phyloP scores from a whole-genome alignment of 2,329 filamentous ascomycete species.

The Botrytis hyacinthi region DNA sequence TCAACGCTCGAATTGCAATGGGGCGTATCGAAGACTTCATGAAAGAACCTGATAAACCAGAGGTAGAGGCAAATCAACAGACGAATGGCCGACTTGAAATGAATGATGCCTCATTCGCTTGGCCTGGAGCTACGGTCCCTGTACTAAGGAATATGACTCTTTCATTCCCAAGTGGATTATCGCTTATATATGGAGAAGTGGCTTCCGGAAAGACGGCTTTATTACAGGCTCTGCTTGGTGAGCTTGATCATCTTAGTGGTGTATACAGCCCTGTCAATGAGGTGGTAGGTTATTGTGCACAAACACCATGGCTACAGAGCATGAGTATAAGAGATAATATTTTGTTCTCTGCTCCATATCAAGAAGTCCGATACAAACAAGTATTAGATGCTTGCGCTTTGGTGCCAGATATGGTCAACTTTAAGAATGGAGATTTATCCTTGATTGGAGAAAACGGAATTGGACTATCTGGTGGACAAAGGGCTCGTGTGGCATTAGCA shows the following conservation, averaged over 20 bases:
- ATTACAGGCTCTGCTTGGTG: slow-evolving; percentile 37
- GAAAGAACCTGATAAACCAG: slow-evolving; percentile 74
- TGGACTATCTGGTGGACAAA: slow-evolving; percentile 60
- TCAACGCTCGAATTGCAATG: slow-evolving; percentile 82
- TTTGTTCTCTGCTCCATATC: slow-evolving; percentile 62
- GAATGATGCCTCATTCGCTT: slow-evolving; percentile 68
- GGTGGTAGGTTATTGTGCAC: slow-evolving; percentile 62
- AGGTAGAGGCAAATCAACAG: slow-evolving; percentile 40
- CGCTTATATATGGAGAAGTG: slow-evolving; percentile 62
- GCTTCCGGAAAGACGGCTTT: slow-evolving; percentile 59
- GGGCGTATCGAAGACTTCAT: slow-evolving; percentile 83
- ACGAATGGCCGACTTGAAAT: slow-evolving; percentile 47
- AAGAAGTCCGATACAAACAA: slow-evolving; percentile 65
- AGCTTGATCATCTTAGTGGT: slow-evolving; percentile 33
- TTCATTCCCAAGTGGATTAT: slow-evolving; percentile 55
- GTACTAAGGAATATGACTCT: slow-evolving; percentile 55
- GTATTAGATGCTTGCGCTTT: slow-evolving; percentile 66
- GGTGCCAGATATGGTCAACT: slow-evolving; percentile 58
- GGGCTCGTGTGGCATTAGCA: slow-evolving; percentile 58
- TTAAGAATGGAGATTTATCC: slow-evolving; percentile 63
- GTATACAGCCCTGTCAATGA: slow-evolving; percentile 51
- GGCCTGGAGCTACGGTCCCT: slow-evolving; percentile 64
- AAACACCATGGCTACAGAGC: slow-evolving; percentile 66
- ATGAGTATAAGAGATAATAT: slow-evolving; percentile 71
- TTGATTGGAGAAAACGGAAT: slow-evolving; percentile 61